These are phyloP conservation scores for Xylaria digitata DNA, from an alignment of 2,329 filamentous ascomycete species.

Conservation along the genomic window DNA sequence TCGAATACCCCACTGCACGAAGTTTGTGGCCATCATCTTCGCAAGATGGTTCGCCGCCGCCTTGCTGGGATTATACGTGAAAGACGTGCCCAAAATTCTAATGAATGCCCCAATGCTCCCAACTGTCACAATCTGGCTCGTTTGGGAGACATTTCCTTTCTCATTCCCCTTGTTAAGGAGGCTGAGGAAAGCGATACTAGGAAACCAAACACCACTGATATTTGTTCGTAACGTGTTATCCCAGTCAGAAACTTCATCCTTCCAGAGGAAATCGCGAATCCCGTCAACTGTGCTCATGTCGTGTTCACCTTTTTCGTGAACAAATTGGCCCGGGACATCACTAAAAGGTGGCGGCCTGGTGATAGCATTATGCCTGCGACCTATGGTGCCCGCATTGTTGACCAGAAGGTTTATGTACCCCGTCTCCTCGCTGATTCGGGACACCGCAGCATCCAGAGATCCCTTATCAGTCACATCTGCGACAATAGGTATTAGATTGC, in stretches of 20 bases:
- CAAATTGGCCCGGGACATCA: conserved; percentile 30
- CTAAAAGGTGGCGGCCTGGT: conserved; percentile 26
- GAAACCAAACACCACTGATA: conserved; percentile 34
- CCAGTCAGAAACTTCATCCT: conserved; percentile 33
- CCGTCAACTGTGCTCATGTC: conserved; percentile 33
- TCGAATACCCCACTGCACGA: conserved; percentile 35
- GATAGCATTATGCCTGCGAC: conserved; percentile 32
- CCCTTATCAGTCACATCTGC: conserved; percentile 34
- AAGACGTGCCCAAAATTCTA: conserved; percentile 25
- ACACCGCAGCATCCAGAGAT: conserved; percentile 30
- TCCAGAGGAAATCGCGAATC: conserved; percentile 35
- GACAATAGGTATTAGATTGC: conserved; percentile 31
- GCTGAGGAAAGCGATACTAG: conserved; percentile 31
- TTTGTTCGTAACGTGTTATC: conserved; percentile 32
- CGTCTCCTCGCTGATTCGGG: conserved; percentile 25
- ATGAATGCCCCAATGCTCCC: conserved; percentile 34
- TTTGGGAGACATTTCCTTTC: conserved; percentile 26
- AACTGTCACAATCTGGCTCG: conserved; percentile 31
- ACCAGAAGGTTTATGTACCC: conserved; percentile 35
- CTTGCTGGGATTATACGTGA: conserved; percentile 31
- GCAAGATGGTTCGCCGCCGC: conserved; percentile 32
- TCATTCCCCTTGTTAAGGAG: conserved; percentile 36
- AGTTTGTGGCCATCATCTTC: conserved; percentile 37
- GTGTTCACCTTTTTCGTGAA: conserved; percentile 23
- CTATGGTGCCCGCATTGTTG: conserved; percentile 34